phyloP scores from a whole-genome alignment of 345 rosid species.

The Salix suchowensis region DNA sequence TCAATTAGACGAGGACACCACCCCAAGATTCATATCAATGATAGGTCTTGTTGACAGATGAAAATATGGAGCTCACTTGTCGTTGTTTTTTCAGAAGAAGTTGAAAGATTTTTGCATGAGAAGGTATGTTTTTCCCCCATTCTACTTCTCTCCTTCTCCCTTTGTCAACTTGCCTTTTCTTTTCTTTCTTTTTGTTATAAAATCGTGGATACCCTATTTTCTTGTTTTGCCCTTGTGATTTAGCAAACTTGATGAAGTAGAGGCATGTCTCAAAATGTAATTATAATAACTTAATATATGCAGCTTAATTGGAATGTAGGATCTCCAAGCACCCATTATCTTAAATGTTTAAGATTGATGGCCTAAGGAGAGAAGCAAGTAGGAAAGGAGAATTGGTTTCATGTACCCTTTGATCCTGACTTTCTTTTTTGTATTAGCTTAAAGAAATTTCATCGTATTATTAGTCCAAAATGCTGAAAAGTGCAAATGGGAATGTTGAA shows the following conservation, averaged over 20 bases:
- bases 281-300: not conserved
- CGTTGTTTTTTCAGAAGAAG: constrained; percentile 68
- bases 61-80: constrained; percentile 57
- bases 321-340: not conserved
- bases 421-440: not conserved
- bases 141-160: not conserved
- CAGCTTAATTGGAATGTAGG: not conserved
- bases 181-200: not conserved
- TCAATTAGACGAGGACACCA: constrained; percentile 40
- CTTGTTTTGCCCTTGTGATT: not conserved
- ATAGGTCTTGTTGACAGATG: constrained; percentile 60
- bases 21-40: constrained; percentile 49
- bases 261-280: not conserved
- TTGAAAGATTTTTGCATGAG: constrained; percentile 49
- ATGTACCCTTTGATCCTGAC: not conserved
- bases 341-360: not conserved
- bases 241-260: not conserved
- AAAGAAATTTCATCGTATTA: not conserved
- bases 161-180: not conserved
- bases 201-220: not conserved
- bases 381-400: not conserved
- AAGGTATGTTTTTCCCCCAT: constrained; percentile 41
- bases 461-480: not conserved
- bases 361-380: not conserved
- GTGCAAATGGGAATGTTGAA: not conserved